Percentiles rank a stretch among this genome's conserved stretches.
Evolutionary conservation across 148 eudicot species (phyloP).

Genomic region (Rhododendron simsii): DNA sequence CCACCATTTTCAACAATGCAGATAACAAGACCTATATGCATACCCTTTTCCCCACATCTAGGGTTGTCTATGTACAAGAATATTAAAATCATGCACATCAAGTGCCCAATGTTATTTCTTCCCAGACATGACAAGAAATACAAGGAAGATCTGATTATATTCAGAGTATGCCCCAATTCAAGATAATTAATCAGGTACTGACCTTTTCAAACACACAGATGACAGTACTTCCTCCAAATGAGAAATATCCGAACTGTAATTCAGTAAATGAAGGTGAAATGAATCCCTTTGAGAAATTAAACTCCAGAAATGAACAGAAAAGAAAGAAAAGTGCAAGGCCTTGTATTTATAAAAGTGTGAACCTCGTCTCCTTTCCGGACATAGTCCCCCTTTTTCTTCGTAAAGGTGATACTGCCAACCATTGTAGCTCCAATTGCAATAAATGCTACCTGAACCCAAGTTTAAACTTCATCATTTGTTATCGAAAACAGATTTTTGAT

Average conservation of each 20-base stretch:
- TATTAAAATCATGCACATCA: not conserved
- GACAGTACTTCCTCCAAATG: conserved; percentile 98
- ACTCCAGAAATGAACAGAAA: not conserved
- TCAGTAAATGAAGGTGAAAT: conserved; percentile 1
- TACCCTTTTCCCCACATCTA: not conserved
- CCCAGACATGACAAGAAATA: not conserved
- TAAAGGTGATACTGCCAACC: conserved; percentile 95
- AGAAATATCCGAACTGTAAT: conserved; percentile 89
- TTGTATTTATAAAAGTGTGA: conserved; percentile 3
- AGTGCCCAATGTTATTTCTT: conserved; percentile 1
- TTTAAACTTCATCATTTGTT: not conserved
- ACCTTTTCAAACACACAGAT: conserved; percentile 97
- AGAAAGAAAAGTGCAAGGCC: conserved; percentile 3
- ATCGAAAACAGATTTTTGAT: not conserved
- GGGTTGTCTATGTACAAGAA: not conserved
- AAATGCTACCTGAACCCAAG: conserved; percentile 75
- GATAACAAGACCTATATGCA: not conserved
- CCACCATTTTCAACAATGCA: not conserved
- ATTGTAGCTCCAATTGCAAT: conserved; percentile 98
- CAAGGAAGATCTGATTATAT: not conserved
- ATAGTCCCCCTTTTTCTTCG: conserved; percentile 62
- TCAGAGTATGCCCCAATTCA: not conserved
- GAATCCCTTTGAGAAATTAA: not conserved
- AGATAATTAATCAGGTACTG: conserved; percentile 12
- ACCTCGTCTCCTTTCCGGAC: conserved; percentile 96